Evolutionary conservation across 2,329 filamentous ascomycete genomes (phyloP), one percentile per base, ranked within the genome.

Genomic region (Grosmannia huntii): DNA sequence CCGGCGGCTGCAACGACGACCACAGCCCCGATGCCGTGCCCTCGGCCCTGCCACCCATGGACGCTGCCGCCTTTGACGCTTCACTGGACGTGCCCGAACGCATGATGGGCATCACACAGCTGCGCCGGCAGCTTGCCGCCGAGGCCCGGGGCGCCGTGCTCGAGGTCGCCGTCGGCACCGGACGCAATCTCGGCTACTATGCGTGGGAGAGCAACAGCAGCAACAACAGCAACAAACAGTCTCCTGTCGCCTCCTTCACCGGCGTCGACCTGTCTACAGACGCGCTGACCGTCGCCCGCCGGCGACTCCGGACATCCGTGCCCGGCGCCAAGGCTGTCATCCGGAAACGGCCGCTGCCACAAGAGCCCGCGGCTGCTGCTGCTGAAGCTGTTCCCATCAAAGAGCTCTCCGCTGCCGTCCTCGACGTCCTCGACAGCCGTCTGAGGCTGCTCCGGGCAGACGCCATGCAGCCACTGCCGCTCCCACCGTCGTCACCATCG

Each of bases 151-250:
- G 83, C 2, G 72, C 83, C 66, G 82, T 85, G 14, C 74, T 85
- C 36, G 83, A 85, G 68, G 73, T 85, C 14, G 82, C 81, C 21
- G 76, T 85, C 58, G 83, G 83, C 21, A 83, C 82, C 3, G 83
- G 83, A 4, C 74, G 83, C 14, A 86, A 85, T 64, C 65, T 85
- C 19, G 71, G 74, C 46, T 81, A 77, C 67, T 84, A 84, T 66
- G 71, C 78, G 65, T 85, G 81, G 81, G 72, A 71, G 21, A 68
- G 69, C 16, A n/a, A 9, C 3, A 1, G 19, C 25, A 21, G 5
- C 53, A 41, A 27, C 4, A 4, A 11, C 28, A 16, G 14, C 53
- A 36, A 2, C 19, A 7, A n/a, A 4, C 2, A 12, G 4, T n/a
- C 36, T 16, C 53, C 23, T n/a, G n/a, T 25, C 12, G 69, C 74